Conservation (phyloP, 306 rosid species). For the Macrotyloma uniflorum region DNA sequence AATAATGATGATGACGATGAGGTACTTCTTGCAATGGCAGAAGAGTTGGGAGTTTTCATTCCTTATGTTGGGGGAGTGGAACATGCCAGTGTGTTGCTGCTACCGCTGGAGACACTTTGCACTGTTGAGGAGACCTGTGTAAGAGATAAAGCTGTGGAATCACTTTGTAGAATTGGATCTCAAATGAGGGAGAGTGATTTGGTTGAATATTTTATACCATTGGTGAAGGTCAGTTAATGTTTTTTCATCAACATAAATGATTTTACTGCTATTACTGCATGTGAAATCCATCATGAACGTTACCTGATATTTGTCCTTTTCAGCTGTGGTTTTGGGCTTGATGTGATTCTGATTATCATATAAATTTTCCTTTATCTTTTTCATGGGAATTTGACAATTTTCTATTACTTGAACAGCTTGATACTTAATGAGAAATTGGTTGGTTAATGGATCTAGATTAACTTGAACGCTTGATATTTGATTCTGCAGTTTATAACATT, state of each 20-base stretch:
- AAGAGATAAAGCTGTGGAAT: conserved; percentile 93
- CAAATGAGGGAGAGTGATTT: conserved; percentile 94
- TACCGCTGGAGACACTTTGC: conserved; percentile 86
- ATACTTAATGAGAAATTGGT: neutral
- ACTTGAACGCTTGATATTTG: neutral
- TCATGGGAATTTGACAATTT: conserved; percentile 9
- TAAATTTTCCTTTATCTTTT: neutral
- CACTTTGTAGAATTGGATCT: conserved; percentile 91
- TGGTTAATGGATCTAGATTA: conserved; percentile 4
- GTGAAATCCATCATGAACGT: conserved; percentile 26
- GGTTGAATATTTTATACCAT: conserved; percentile 83
- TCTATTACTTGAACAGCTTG: neutral
- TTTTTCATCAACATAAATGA: neutral
- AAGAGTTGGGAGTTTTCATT: conserved; percentile 91
- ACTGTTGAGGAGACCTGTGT: conserved; percentile 97
- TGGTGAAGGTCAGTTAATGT: conserved; percentile 75
- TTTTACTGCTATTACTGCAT: conserved; percentile 6
- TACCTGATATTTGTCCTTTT: neutral
- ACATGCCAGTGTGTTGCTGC: conserved; percentile 82
- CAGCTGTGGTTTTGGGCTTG: conserved; percentile 8
- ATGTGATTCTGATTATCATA: conserved; percentile 19
- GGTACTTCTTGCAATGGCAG: conserved; percentile 99
- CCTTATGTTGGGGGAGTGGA: conserved; percentile 98
- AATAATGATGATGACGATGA: conserved; percentile 95
- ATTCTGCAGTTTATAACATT: conserved; percentile 8